These are phyloP conservation scores for Phytophthora citricola DNA, from an alignment of 352 stramenopile species.

Conservation along the genomic window DNA sequence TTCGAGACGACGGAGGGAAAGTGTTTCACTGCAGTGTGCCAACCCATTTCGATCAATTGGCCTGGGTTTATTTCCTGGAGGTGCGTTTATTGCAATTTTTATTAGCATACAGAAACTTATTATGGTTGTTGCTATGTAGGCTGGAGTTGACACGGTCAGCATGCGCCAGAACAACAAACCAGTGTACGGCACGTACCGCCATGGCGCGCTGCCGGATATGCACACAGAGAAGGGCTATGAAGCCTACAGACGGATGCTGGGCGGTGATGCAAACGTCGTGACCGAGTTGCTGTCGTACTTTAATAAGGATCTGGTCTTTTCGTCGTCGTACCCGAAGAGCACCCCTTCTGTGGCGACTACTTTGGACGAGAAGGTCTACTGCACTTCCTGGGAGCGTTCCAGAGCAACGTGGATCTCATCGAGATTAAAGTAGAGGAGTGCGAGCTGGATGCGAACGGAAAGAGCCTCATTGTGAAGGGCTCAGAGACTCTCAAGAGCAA, in stretches of 20 bases:
- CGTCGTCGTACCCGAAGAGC: slow-evolving; percentile 81
- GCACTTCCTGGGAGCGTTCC: slow-evolving; percentile 78
- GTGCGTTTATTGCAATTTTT: slow-evolving; percentile 25
- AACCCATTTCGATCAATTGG: slow-evolving; percentile 81
- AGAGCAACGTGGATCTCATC: slow-evolving; percentile 80
- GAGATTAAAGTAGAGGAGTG: slow-evolving; percentile 82
- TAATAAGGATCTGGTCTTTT: slow-evolving; percentile 91
- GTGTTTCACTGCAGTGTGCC: slow-evolving; percentile 84
- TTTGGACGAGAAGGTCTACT: slow-evolving; percentile 86
- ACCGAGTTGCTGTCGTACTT: slow-evolving; percentile 86
- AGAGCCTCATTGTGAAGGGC: slow-evolving; percentile 77
- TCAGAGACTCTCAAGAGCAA: slow-evolving; percentile 87
- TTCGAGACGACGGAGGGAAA: slow-evolving; percentile 88
- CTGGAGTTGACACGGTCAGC: slow-evolving; percentile 77
- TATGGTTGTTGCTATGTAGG: slow-evolving; percentile 20
- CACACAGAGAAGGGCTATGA: slow-evolving; percentile 82
- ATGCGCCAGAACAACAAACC: slow-evolving; percentile 88
- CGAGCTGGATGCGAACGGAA: slow-evolving; percentile 65
- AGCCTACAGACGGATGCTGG: slow-evolving; percentile 70
- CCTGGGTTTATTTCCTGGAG: slow-evolving; percentile 89
- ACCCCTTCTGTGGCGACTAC: slow-evolving; percentile 83
- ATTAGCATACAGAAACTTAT: background rate
- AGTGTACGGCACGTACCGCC: slow-evolving; percentile 82
- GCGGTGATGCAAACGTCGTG: slow-evolving; percentile 55
- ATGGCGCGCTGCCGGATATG: slow-evolving; percentile 77